Evolutionary conservation across 2,329 filamentous ascomycete genomes (phyloP), one percentile per base, ranked within the genome.

Genomic region (Neofusicoccum umdonicola): DNA sequence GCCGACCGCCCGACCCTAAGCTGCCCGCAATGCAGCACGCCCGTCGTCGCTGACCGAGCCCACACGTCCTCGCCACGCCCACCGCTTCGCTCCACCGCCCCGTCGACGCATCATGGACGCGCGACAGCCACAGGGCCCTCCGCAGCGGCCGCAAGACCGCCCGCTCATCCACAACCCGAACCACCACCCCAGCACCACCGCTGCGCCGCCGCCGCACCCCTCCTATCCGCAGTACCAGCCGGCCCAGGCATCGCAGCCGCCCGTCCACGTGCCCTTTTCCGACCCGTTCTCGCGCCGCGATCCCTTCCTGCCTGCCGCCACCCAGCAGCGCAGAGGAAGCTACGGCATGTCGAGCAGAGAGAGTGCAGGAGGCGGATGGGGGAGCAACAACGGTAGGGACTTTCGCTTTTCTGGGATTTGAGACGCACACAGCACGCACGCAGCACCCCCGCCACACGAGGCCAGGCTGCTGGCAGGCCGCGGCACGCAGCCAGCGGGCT

Each of bases 101-200:
- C 27, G 27, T 31, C 27, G 9, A 39, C 37, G 19, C 41, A 50
- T 37, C 48, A 79, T 79, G 77, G 76, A 78, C 66, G 67, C 72
- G 68, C 75, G 75, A 69, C 73, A 70, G 66, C 69, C 74, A 67
- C 76, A 77, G 67, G 77, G 77, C 67, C 72, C 73, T 60, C 76
- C 72, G 67, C 70, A 73, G 56, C 75, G 78, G 47, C 74, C 77
- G 50, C 72, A 74, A 66, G 78, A 79, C 41, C 74, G 76, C 62
- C 70, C 71, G 60, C 69, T 85, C 62, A 76, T 85, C 35, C 81
- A 81, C 69, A 90, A 90, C 76, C 77, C 81, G 62, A 85, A 86
- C 69, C 88, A 89, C 75, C 77, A 84, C 69, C 79, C 78, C 66
- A 81, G 84, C 66, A 45, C 63, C 57, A 73, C 72, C 65, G 58